A percentile compares a stretch with the other conserved stretches of the same genome.
Evolutionary conservation across 805 yeast species (phyloP).

Genomic region (Torulaspora quercuum): DNA sequence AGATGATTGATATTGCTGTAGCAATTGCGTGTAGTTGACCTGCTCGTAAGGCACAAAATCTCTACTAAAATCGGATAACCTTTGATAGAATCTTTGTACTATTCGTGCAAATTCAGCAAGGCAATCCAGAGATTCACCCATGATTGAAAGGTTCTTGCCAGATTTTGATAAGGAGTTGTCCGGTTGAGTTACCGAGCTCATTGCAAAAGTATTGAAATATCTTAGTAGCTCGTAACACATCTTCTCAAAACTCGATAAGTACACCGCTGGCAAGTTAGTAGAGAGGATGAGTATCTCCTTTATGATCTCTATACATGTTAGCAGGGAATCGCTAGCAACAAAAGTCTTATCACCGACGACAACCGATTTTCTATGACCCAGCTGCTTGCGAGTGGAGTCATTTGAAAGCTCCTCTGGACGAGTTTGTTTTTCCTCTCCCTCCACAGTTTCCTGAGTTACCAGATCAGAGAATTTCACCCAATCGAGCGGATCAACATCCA

Average conservation of each 20-base stretch:
- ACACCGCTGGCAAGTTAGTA: conserved; percentile 48
- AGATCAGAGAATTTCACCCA: conserved; percentile 46
- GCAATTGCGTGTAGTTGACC: conserved; percentile 23
- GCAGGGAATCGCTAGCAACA: conserved; percentile 53
- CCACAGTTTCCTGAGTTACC: conserved; percentile 6
- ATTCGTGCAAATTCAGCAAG: conserved; percentile 36
- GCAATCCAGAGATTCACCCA: conserved; percentile 44
- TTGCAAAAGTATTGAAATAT: conserved; percentile 44
- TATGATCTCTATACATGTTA: conserved; percentile 40
- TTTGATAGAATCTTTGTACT: conserved; percentile 31
- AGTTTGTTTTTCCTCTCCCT: conserved; percentile 6
- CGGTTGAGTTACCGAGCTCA: conserved; percentile 26
- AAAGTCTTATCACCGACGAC: conserved; percentile 54
- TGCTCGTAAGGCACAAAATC: conserved; percentile 27
- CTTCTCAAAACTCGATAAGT: conserved; percentile 40
- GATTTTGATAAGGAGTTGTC: conserved; percentile 22
- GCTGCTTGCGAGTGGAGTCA: conserved; percentile 12
- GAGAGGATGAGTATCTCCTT: conserved; percentile 56
- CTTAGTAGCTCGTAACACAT: conserved; percentile 46
- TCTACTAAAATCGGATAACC: conserved; percentile 24
- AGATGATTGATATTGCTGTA: conserved; percentile 27
- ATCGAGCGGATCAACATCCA: conserved; percentile 43
- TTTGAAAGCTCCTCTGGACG: conserved; percentile 9
- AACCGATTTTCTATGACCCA: conserved; percentile 40
- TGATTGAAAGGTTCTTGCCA: conserved; percentile 40